phyloP scores from a whole-genome alignment of 192 early-diverging fungal genomes.

The Coemansia sp. region DNA sequence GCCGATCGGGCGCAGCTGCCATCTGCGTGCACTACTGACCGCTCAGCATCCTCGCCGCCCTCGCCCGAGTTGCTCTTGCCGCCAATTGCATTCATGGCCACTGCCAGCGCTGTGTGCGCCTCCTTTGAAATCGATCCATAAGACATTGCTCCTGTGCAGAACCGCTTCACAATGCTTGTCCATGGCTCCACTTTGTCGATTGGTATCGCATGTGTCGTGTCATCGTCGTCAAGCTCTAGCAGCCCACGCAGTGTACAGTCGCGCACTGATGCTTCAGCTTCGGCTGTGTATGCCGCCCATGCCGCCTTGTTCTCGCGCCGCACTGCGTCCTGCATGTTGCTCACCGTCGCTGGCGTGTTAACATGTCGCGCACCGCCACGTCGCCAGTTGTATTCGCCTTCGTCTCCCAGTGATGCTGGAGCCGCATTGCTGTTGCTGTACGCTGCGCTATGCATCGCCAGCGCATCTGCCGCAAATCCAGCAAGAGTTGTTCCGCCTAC shows the following conservation, averaged over 20 bases:
- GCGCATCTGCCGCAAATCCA: conserved; percentile 80
- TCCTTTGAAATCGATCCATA: conserved; percentile 97
- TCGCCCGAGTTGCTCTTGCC: conserved; percentile 99
- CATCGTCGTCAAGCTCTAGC: conserved; percentile 74
- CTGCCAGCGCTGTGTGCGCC: conserved; percentile 85
- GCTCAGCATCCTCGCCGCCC: conserved; percentile 91
- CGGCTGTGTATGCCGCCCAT: conserved; percentile 81
- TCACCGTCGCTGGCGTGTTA: conserved; percentile 85
- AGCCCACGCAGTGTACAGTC: conserved; percentile 93
- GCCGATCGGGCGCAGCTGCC: conserved; percentile 85
- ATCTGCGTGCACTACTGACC: conserved; percentile 69
- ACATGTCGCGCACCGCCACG: conserved; percentile 89
- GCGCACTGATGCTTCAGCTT: conserved; percentile 79
- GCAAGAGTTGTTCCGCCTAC: conserved; percentile 86
- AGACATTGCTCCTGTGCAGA: conserved; percentile 98
- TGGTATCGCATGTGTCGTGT: conserved; percentile 60
- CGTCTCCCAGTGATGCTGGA: conserved; percentile 77
- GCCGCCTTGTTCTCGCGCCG: conserved; percentile 83
- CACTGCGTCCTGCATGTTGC: conserved; percentile 93
- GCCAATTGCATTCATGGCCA: conserved; percentile 94
- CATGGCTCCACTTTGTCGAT: conserved; percentile 97
- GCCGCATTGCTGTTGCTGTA: conserved; percentile 63
- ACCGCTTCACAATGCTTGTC: conserved; percentile 93
- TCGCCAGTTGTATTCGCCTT: conserved; percentile 98
- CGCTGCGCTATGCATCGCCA: conserved; percentile 81